Percentiles rank a stretch among this genome's conserved stretches.
Evolutionary conservation across 331 rosid species (phyloP).

Genomic region (Prunus yedoensis): DNA sequence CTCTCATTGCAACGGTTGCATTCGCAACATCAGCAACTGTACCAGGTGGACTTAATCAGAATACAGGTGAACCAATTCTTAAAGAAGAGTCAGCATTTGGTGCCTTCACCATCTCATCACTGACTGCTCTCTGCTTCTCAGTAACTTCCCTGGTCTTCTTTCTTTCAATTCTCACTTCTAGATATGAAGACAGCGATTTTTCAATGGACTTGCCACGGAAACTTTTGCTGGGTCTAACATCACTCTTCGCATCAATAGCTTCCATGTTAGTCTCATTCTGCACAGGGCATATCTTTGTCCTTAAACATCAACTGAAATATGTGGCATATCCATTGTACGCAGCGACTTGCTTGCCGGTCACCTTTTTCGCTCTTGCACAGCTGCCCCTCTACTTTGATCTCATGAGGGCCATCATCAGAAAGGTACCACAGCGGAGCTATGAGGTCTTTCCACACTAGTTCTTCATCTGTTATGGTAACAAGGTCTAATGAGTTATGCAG

Average conservation of each 20-base stretch:
- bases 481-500: background rate
- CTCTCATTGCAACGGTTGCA: conserved; percentile 37
- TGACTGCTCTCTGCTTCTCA: conserved; percentile 53
- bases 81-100: conserved; percentile 28
- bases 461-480: background rate
- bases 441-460: conserved; percentile 2
- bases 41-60: conserved; percentile 22
- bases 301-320: conserved; percentile 4
- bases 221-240: too few relatives aligned
- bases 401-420: conserved; percentile 26
- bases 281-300: conserved; percentile 42
- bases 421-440: conserved; percentile 28
- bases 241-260: conserved; percentile 31
- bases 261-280: conserved; percentile 45
- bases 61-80: conserved; percentile 16
- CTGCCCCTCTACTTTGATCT: conserved; percentile 51
- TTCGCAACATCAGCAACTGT: conserved; percentile 29
- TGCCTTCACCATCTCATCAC: conserved; percentile 41
- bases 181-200: conserved; percentile 49
- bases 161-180: conserved; percentile 54
- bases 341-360: conserved; percentile 36
- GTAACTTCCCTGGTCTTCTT: conserved; percentile 55
- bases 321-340: conserved; percentile 33
- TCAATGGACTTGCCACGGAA: conserved; percentile 34
- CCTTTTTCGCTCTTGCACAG: conserved; percentile 41